Base-by-base conservation (phyloP, 169 alveolate species). In the Plasmodium relictum region DNA sequence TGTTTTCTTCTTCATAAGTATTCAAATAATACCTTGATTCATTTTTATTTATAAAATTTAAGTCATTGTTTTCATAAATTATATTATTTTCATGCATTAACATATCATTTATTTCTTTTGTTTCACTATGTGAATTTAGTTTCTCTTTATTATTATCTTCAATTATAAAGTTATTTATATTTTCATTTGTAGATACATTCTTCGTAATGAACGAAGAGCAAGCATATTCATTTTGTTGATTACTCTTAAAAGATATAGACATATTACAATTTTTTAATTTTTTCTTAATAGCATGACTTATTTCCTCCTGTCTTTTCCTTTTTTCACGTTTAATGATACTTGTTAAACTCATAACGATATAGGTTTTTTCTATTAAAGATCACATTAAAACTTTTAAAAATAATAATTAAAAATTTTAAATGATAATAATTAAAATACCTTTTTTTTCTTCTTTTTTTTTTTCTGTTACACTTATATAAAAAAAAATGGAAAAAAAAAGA, bases 291-390 rank as follows among this genome's bases (percentile, higher is more conserved):
- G 37, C 90, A 80, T 80, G 70, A 54, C 78, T 63, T 80, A 58
- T 80, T 80, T 52, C 83, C 78, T 80, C 90, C 78, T 80, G 73
- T 65, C 90, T 80, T 80, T 80, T 80, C 69, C 90, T 80, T 24
- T 80, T 80, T 31, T 80, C 70, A 59, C 90, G 71, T 7, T 50
- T 80, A 80, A 50, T 66, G 61, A 14, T 80, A 20, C 22, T 80
- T 80, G 90, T 80, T 65, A 52, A 20, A 80, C 52, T 80, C 90
- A 80, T 80, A 80, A 65, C 90, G 90, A 66, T 80, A 59, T 65
- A 48, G 69, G 71, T 39, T 14, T 61, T 72, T 54, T 37, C 52
- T 20, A 22, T 22, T 39, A 24, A n/a, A 48, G 65, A 65, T 70
- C 80, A 44, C 80, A 70, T 70, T 18, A 70, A 70, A 18, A 58